Percentiles rank a stretch among this genome's conserved stretches.
phyloP scores from a whole-genome alignment of 805 yeast genomes.

The Clavispora vitiphila region DNA sequence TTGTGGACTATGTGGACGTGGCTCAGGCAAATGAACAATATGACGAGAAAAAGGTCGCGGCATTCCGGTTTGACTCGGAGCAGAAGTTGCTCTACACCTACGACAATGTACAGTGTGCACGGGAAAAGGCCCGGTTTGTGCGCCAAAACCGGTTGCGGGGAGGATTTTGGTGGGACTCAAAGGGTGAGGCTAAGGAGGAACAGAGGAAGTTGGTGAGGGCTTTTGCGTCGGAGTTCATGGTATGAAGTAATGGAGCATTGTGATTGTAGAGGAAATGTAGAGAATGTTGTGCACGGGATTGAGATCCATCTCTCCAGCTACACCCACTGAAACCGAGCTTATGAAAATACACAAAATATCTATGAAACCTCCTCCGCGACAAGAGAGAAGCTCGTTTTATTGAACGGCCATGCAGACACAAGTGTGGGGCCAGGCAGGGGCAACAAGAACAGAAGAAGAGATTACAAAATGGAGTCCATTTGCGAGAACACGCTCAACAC shows the following conservation, averaged over 20 bases:
- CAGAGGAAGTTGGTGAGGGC: conserved; percentile 41
- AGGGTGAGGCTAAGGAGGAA: conserved; percentile 52
- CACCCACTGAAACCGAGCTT: background rate
- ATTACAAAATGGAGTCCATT: conserved; percentile 80
- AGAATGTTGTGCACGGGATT: too few relatives aligned
- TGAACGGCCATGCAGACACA: background rate
- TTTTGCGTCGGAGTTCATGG: too few relatives aligned
- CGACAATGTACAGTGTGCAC: conserved; percentile 56
- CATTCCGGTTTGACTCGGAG: conserved; percentile 20
- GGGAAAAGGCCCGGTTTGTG: conserved; percentile 58
- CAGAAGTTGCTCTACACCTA: conserved; percentile 35
- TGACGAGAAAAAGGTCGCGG: conserved; percentile 47
- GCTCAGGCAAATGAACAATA: conserved; percentile 47
- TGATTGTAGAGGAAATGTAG: too few relatives aligned
- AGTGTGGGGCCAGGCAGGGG: background rate
- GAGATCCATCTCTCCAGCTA: too few relatives aligned
- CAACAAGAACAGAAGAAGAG: background rate
- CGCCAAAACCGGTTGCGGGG: conserved; percentile 56
- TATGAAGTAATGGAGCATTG: too few relatives aligned
- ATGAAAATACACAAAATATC: background rate
- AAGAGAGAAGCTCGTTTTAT: background rate
- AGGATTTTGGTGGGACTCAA: conserved; percentile 94
- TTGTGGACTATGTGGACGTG: conserved; percentile 52
- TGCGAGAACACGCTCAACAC: conserved; percentile 85
- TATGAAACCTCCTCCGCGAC: background rate